phyloP scores from a whole-genome alignment of 2,329 filamentous ascomycete genomes.

The Apiospora malaysiana region DNA sequence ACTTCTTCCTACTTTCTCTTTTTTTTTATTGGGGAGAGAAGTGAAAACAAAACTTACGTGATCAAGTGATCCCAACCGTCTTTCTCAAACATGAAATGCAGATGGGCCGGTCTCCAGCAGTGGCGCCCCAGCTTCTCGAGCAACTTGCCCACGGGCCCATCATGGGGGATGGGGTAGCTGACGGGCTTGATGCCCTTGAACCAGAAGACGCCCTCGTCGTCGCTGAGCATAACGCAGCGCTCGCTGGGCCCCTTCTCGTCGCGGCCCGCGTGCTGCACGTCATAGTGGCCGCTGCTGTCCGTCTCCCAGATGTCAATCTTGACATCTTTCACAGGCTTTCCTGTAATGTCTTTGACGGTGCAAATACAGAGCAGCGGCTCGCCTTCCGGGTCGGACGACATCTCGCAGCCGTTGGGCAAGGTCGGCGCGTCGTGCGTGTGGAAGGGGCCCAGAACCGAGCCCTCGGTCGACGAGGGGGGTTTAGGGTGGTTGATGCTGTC shows the following conservation, averaged over 20 bases:
- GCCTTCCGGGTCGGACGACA: conserved; percentile 73
- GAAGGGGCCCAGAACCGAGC: conserved; percentile 82
- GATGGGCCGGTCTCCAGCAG: conserved; percentile 76
- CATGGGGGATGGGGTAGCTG: conserved; percentile 82
- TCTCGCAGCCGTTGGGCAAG: conserved; percentile 60
- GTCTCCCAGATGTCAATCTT: conserved; percentile 88
- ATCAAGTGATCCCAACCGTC: conserved; percentile 79
- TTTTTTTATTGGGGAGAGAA: conserved; percentile 18
- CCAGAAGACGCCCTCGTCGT: conserved; percentile 78
- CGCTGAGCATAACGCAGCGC: conserved; percentile 71
- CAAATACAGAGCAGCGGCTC: conserved; percentile 76
- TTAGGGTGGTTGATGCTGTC: conserved; percentile 87
- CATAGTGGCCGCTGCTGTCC: conserved; percentile 79
- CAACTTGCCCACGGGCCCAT: conserved; percentile 81
- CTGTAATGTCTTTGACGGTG: conserved; percentile 68
- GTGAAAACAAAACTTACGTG: conserved; percentile 63
- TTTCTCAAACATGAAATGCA: conserved; percentile 92
- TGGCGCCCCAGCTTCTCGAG: conserved; percentile 72
- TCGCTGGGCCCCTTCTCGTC: conserved; percentile 66
- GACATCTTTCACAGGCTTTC: conserved; percentile 66
- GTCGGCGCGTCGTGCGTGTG: conserved; percentile 77
- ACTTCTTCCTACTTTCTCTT: conserved; percentile 21
- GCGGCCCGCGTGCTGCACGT: conserved; percentile 75
- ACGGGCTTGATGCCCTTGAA: conserved; percentile 87
- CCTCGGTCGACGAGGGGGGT: conserved; percentile 71